Evolutionary conservation across 306 rosid species (phyloP).

Genomic region (Lithocarpus polystachyus): DNA sequence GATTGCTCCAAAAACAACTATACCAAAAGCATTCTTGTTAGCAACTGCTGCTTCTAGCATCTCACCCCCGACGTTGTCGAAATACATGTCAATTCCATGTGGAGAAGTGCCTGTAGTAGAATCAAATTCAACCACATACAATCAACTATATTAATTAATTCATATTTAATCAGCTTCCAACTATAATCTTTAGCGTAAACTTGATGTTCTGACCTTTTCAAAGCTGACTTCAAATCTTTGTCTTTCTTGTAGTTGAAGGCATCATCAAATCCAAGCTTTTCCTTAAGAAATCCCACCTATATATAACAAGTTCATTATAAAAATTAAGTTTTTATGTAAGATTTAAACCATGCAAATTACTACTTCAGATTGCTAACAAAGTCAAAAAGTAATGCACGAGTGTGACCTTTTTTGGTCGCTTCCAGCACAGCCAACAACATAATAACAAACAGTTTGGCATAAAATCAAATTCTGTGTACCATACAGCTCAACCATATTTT

Average conservation of each 20-base stretch:
- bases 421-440: constrained; percentile 75
- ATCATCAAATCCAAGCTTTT: constrained; percentile 65
- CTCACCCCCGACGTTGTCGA: constrained; percentile 69
- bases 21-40: constrained; percentile 63
- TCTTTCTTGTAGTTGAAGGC: constrained; percentile 85
- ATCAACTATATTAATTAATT: too few relatives aligned
- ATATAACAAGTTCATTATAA: background rate
- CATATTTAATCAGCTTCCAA: too few relatives aligned
- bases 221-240: constrained; percentile 50
- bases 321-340: background rate
- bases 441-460: constrained; percentile 64
- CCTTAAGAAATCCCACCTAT: constrained; percentile 61
- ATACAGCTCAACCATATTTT: too few relatives aligned
- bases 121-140: background rate
- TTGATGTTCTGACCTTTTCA: constrained; percentile 37
- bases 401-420: constrained; percentile 62
- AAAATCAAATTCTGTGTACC: too few relatives aligned
- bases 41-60: constrained; percentile 63
- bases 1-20: constrained; percentile 59
- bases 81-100: constrained; percentile 67
- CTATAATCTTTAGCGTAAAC: too few relatives aligned
- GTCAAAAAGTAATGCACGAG: background rate
- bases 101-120: constrained; percentile 53
- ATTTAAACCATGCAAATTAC: background rate
- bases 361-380: background rate